phyloP scores from a whole-genome alignment of 208 protist genomes.

The Trypanosoma boissoni region DNA sequence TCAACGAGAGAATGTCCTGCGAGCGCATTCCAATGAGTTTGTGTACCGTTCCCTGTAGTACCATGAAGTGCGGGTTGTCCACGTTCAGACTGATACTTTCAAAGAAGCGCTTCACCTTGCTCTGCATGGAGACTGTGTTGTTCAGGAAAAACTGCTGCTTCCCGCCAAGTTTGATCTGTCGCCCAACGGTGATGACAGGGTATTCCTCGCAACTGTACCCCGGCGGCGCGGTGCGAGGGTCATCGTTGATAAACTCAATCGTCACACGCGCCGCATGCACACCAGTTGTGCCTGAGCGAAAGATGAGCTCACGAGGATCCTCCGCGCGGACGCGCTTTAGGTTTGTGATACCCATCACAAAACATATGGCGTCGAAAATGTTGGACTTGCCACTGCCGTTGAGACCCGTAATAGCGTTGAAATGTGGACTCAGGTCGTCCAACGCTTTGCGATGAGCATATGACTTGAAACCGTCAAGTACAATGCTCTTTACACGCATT shows the following conservation, averaged over 20 bases:
- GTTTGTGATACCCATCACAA: constrained; percentile 99
- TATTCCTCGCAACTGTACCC: constrained; percentile 97
- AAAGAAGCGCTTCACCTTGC: constrained; percentile 99
- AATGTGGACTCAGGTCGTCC: constrained; percentile 95
- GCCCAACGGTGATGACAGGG: constrained; percentile 96
- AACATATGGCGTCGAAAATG: constrained; percentile 99
- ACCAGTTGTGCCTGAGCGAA: constrained; percentile 99
- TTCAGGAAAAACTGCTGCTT: constrained; percentile 99
- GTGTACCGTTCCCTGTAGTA: constrained; percentile 99
- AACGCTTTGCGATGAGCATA: constrained; percentile 98
- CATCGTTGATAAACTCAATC: constrained; percentile 98
- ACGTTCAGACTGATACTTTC: constrained; percentile 99
- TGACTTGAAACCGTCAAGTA: constrained; percentile 99
- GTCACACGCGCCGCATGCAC: constrained; percentile 99
- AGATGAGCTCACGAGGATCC: constrained; percentile 98
- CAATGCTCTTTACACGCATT: constrained; percentile 98
- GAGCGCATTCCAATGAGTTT: constrained; percentile 99
- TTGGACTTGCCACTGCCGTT: constrained; percentile 99
- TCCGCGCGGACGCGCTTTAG: constrained; percentile 96
- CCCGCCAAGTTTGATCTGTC: constrained; percentile 96
- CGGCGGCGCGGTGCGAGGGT: constrained; percentile 92
- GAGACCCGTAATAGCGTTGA: constrained; percentile 99
- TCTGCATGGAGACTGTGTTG: constrained; percentile 95
- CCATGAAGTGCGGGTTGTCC: constrained; percentile 99
- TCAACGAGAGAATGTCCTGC: constrained; percentile 97